Evolutionary conservation across 805 yeast genomes (phyloP).

Genomic region (Wickerhamiella shivajii): DNA sequence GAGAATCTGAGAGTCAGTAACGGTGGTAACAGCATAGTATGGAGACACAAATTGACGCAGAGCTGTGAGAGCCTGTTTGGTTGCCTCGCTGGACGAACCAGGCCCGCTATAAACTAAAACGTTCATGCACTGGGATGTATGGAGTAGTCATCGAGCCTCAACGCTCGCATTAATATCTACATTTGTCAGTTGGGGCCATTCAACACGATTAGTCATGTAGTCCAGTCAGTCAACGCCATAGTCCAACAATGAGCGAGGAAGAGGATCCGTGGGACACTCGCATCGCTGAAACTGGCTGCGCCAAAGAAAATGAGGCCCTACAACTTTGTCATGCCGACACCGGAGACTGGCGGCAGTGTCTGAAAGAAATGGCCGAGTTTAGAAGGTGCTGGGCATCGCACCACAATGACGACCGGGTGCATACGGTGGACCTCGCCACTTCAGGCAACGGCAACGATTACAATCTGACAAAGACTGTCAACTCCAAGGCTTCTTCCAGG

Average conservation of each 20-base stretch:
- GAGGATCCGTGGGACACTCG: constrained; percentile 42
- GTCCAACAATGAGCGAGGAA: too few species aligned
- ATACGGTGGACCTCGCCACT: constrained; percentile 8
- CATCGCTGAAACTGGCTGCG: constrained; percentile 63
- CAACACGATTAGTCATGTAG: too few species aligned
- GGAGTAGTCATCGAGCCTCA: too few species aligned
- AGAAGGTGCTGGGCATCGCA: constrained; percentile 47
- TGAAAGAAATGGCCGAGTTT: constrained; percentile 47
- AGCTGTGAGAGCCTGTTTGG: constrained; percentile 68
- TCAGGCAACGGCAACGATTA: constrained; percentile 9
- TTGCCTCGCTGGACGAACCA: constrained; percentile 80
- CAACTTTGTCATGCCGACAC: constrained; percentile 72
- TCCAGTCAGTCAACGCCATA: too few species aligned
- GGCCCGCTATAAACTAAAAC: constrained; percentile 62
- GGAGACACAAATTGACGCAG: constrained; percentile 67
- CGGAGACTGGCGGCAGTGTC: constrained; percentile 66
- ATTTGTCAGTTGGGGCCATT: too few species aligned
- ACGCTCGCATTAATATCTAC: too few species aligned
- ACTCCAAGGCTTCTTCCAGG: too few species aligned
- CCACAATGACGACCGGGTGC: constrained; percentile 37
- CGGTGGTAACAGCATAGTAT: constrained; percentile 68
- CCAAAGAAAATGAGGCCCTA: constrained; percentile 52
- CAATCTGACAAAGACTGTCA: constrained; percentile 13
- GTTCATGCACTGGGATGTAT: constrained; percentile 35
- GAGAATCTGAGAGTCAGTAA: constrained; percentile 44